Evolutionary conservation across 768 basidiomycete genomes (phyloP).

Genomic region (Suillus paluster): DNA sequence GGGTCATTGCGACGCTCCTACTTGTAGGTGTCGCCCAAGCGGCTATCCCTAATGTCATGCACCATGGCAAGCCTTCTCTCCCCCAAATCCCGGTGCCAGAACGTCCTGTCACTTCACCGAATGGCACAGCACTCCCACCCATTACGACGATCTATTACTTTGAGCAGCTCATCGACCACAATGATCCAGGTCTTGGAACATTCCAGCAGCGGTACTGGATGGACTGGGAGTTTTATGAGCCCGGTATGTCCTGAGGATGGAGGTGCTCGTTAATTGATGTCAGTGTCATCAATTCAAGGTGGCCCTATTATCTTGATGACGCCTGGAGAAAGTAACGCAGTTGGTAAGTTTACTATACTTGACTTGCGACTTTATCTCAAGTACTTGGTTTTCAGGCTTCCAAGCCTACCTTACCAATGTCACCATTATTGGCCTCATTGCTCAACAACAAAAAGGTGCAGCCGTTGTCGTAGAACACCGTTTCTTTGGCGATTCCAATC

Average conservation of each 20-base stretch:
- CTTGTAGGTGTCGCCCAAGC: conserved; percentile 17
- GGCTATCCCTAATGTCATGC: conserved; percentile 21
- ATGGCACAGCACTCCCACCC: conserved; percentile 29
- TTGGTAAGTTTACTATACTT: conserved; percentile 25
- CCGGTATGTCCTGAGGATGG: conserved; percentile 33
- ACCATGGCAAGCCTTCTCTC: conserved; percentile 19
- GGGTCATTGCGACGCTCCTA: too few species aligned
- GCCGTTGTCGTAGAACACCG: conserved; percentile 72
- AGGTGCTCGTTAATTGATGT: too few species aligned
- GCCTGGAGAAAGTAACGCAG: conserved; percentile 67
- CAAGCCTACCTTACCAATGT: conserved; percentile 62
- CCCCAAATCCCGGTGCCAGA: conserved; percentile 18
- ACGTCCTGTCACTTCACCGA: conserved; percentile 16
- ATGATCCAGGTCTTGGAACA: conserved; percentile 63
- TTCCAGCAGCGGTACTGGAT: conserved; percentile 79
- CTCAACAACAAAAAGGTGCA: conserved; percentile 66
- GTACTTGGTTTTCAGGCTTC: conserved; percentile 23
- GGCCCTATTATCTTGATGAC: conserved; percentile 43
- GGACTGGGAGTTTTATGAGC: conserved; percentile 66
- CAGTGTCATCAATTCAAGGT: conserved; percentile 8
- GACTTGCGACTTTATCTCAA: not conserved
- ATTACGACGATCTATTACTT: conserved; percentile 33
- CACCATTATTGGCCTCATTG: conserved; percentile 67
- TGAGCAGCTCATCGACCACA: conserved; percentile 47
- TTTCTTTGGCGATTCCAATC: conserved; percentile 77